Evolutionary conservation across 2,329 filamentous ascomycete genomes (phyloP), one percentile per base, ranked within the genome.

Genomic region (Leptographium wingfieldii): DNA sequence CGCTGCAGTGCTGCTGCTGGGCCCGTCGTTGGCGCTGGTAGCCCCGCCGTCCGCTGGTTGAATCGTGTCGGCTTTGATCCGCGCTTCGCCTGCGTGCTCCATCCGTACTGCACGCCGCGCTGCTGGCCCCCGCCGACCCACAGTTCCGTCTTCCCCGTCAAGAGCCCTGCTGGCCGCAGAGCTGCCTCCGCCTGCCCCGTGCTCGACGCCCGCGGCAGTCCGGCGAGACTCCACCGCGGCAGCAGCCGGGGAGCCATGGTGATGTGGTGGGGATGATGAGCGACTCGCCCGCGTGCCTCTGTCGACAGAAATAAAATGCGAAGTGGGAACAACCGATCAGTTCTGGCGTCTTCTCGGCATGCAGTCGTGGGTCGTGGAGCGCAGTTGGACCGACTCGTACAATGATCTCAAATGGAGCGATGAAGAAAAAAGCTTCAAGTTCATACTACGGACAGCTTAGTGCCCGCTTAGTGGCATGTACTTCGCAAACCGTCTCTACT

Each of bases 1-100:
- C 83, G 80, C 72, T 74, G 73, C 62, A 86, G 77, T 7, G 83
- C 83, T 11, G 83, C 83, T 2, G 80, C 81, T 2, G 82, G 82
- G 0, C 82, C 82, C 9, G 79, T 76, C 11, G 80, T 80, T 55
- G 78, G 81, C 5, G 69, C 70, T 2, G 83, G 82, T 2, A 86
- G 75, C 48, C 82, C 82, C 0, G 79, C 69, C 54, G 75, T 77
- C 54, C 73, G 69, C 69, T 83, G 80, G 72, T 86, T 85, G 77
- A 84, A 86, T 60, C 80, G 81, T 57, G 73, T 76, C 60, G 79
- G 80, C 69, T 80, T 81, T 65, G 62, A 78, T 67, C 59, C 79
- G 73, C 60, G 77, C 74, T 64, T 57, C 16, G 68, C 64, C 59
- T 67, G 67, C 3, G 82, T 86, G 60, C 75, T 77, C 83, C 83